phyloP scores from a whole-genome alignment of 257 asterid species.

The Rehmannia glutinosa region DNA sequence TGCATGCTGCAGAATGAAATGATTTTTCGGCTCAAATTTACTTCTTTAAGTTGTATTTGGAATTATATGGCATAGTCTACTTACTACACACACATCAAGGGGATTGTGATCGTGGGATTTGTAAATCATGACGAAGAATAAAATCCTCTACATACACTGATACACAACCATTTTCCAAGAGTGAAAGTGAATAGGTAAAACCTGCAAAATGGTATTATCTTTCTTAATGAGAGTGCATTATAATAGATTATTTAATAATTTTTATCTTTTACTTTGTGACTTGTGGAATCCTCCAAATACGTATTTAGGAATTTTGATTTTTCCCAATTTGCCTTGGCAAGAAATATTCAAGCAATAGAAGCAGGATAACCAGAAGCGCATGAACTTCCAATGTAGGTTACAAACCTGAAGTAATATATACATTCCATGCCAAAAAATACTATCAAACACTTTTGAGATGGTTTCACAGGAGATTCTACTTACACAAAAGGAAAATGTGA shows the following conservation, averaged over 20 bases:
- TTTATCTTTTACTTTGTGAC: no score
- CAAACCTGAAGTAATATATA: neutral
- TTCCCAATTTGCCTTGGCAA: neutral
- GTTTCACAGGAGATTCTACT: neutral
- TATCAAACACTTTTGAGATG: neutral
- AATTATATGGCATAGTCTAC: neutral
- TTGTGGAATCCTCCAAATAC: no score
- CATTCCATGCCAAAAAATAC: neutral
- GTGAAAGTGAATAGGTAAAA: neutral
- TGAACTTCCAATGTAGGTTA: neutral
- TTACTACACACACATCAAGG: neutral
- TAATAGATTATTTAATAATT: neutral
- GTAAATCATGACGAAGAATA: constrained; percentile 11
- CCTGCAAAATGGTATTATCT: neutral
- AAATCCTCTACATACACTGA: neutral
- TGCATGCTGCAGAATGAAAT: neutral
- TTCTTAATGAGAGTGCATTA: neutral
- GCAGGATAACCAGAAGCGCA: neutral
- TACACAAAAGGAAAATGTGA: neutral
- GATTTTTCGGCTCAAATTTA: neutral
- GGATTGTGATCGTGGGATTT: neutral
- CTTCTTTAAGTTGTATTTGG: neutral
- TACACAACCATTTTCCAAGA: neutral
- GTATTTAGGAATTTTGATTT: no score
- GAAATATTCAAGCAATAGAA: neutral